Evolutionary conservation across 2,329 filamentous ascomycete species (phyloP), one percentile per base, ranked within the genome.

Genomic region (Tolypocladium tropicale): DNA sequence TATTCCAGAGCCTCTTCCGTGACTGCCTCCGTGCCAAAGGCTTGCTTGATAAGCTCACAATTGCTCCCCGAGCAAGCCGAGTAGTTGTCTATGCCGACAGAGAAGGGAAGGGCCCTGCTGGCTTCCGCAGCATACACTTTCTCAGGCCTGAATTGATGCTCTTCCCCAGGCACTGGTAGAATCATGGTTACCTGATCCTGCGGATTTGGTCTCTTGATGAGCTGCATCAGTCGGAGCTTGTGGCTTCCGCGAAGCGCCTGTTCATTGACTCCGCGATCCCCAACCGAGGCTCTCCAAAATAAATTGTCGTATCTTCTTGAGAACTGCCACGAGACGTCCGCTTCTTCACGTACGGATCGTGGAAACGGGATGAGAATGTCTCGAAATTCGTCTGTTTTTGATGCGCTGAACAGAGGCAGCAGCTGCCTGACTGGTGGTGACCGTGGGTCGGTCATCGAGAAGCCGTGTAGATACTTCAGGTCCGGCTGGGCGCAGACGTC

Each of bases 401-500:
- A 85, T 57, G 88, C 79, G 59, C 88, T 88, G 70, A 94, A 94
- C 12, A 94, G 74, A 0, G 90, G 90, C 2, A 88, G 71, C 4
- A 94, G 76, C 23, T 85, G 76, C 58, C 82, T 79, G 1, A 86
- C 79, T 0, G 84, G 80, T 52, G 82, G 80, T 59, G 83, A 76
- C 0, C 80, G 76, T 9, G 86, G 80, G 0, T 86, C 81, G 0
- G 81, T 83, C 43, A 88, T 76, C 66, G 89, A 83, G 64, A 93
- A 83, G 46, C 88, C 86, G 63, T 93, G 89, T 1, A 93, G 76
- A 58, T 85, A 78, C 32, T 83, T 80, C 34, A 93, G 74, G 60
- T 94, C 90, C 1, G 90, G 86, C 64, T 94, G 89, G 58, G 87
- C 81, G 66, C 90, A 95, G 32, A 86, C 78, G 51, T 89, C 80